Base-by-base conservation (phyloP, 768 basidiomycete genomes). In the Paxillus involutus region DNA sequence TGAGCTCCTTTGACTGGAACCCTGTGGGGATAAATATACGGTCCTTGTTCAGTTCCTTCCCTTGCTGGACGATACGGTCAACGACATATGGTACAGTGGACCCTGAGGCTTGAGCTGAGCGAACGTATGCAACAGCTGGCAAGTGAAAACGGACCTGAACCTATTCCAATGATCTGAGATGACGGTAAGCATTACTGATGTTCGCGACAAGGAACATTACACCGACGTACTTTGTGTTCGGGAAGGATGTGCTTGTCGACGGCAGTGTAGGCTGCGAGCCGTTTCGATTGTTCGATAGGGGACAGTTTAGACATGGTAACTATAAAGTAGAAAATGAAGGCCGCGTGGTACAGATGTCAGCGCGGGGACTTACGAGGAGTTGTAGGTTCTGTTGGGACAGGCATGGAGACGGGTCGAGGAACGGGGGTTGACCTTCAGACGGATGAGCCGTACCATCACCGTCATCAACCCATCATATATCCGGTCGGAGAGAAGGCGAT, bases 71-170 rank as follows among this genome's bases (percentile, higher is more conserved):
- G 52, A 99, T 95, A 49, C 94, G 81, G 61, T 99, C 94, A 21
- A 99, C 94, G 48, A 98, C 94, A 65, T 96, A 99, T 3, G 94
- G 93, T 1, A 98, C 94, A 1, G 94, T 98, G 8, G 93, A 94
- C 39, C 93, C 92, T 85, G 56, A 3, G 44, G 19, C 35, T n/a
- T 13, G 2, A 9, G 11, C 46, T 45, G 37, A 47, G 45, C 64
- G 50, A 53, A 47, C 2, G 26, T 12, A 36, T 29, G 47, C 26
- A n/a, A 29, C 49, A 29, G 17, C 17, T 21, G 43, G 52, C 8
- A 39, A 9, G 3, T 52, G 4, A 10, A 5, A 4, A 43, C 67
- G 36, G 49, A 89, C 90, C 89, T 57, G 92, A 94, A 33, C 92
- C 92, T 62, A 94, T 89, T 10, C 92, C 92, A 56, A 94, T 89